Conservation (phyloP, 2,329 filamentous ascomycete species). For the Cercospora sp. region DNA sequence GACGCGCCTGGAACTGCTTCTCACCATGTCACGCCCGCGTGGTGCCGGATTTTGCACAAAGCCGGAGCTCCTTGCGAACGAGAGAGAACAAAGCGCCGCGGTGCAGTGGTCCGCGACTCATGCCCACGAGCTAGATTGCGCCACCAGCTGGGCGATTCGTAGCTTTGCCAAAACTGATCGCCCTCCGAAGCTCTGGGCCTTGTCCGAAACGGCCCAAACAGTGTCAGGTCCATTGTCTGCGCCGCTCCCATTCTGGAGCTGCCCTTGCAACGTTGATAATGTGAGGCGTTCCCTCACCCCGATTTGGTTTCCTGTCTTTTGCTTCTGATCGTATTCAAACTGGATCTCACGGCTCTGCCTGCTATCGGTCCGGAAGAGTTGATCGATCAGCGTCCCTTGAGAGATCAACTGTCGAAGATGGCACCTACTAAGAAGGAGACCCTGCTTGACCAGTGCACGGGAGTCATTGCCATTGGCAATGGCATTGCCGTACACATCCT, state of each 20-base stretch:
- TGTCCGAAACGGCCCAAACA: background rate
- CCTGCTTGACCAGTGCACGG: slow-evolving; percentile 56
- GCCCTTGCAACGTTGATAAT: slow-evolving; percentile 1
- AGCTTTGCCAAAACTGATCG: background rate
- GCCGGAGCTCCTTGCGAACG: background rate
- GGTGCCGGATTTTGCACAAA: background rate
- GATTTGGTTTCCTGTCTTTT: slow-evolving; percentile 11
- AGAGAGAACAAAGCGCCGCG: background rate
- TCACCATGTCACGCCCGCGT: background rate
- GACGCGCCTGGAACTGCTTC: background rate
- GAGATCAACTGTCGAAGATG: slow-evolving; percentile 17
- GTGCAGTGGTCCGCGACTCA: background rate
- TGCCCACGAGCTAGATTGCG: slow-evolving; percentile 5
- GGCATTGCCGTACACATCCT: slow-evolving; percentile 65
- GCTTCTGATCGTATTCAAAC: slow-evolving; percentile 6
- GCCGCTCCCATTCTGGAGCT: background rate
- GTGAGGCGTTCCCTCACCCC: background rate
- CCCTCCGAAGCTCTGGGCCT: slow-evolving; percentile 9
- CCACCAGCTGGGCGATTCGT: slow-evolving; percentile 5
- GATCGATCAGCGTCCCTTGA: slow-evolving; percentile 3
- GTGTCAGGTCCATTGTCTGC: slow-evolving; percentile 9
- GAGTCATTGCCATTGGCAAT: slow-evolving; percentile 62
- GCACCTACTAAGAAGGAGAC: slow-evolving; percentile 41
- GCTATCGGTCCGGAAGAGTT: slow-evolving; percentile 4
- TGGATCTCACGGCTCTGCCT: slow-evolving; percentile 3